A percentile compares a stretch with the other conserved stretches of the same genome.
phyloP scores from a whole-genome alignment of 805 yeast species.

The Ogataea wickerhamii region DNA sequence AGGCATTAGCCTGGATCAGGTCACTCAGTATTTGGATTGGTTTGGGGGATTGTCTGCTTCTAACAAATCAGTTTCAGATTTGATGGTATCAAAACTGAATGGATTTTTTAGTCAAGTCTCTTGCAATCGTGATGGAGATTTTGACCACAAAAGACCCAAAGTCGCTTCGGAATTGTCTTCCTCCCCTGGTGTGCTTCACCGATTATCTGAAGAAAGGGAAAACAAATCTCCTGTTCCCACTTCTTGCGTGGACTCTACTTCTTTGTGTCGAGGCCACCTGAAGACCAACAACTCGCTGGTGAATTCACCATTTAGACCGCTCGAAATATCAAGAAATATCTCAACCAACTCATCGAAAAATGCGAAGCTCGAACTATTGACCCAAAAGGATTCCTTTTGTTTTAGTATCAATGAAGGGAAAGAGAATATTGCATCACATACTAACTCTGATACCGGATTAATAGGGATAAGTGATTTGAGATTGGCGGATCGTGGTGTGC shows the following conservation, averaged over 20 bases:
- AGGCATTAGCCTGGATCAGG: conserved; percentile 17
- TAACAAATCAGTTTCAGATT: conserved; percentile 9
- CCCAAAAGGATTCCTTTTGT: conserved; percentile 17
- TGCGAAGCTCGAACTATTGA: conserved; percentile 18
- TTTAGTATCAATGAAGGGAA: neutral
- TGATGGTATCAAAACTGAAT: conserved; percentile 8
- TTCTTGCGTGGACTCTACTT: too few relatives aligned
- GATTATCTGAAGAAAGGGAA: too few relatives aligned
- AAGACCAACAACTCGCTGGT: conserved; percentile 6
- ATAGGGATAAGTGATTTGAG: neutral
- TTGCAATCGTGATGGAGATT: too few relatives aligned
- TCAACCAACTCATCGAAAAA: conserved; percentile 11
- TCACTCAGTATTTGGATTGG: conserved; percentile 17
- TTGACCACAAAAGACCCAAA: conserved; percentile 2
- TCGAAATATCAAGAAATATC: conserved; percentile 9
- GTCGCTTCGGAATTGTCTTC: too few relatives aligned
- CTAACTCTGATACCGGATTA: neutral
- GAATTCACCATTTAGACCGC: conserved; percentile 3
- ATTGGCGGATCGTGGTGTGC: neutral
- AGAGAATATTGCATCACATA: neutral
- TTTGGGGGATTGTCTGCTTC: conserved; percentile 14
- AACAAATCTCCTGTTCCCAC: too few relatives aligned
- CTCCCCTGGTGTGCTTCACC: too few relatives aligned
- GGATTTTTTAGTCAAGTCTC: conserved; percentile 2
- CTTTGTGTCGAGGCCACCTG: too few relatives aligned